Conservation (phyloP, 257 asterid genomes). For the Solanum pinnatisectum region DNA sequence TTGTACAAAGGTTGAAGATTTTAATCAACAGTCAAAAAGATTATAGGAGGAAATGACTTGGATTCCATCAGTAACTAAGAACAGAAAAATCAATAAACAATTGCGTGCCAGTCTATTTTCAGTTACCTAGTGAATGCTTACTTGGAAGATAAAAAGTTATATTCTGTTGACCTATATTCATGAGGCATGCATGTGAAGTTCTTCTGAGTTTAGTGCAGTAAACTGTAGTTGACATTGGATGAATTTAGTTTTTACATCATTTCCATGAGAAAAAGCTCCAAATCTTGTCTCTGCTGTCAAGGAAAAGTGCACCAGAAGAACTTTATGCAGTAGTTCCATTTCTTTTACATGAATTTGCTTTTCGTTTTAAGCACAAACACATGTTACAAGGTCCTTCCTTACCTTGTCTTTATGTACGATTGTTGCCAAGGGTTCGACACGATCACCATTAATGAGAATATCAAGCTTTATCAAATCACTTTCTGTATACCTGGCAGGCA, state of each 20-base stretch:
- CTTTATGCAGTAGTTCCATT: not conserved
- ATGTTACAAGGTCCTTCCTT: not conserved
- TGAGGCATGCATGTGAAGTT: not conserved
- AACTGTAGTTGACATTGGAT: not conserved
- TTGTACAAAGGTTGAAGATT: not conserved
- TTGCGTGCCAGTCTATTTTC: not conserved
- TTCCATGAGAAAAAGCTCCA: not conserved
- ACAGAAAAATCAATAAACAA: not conserved
- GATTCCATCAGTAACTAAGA: not conserved
- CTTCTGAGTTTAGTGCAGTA: not conserved
- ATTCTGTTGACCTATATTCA: not conserved
- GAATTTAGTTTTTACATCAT: not conserved
- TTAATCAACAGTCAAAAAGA: not conserved
- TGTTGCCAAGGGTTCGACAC: conserved; percentile 95
- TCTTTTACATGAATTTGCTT: not conserved
- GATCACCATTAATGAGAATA: conserved; percentile 83
- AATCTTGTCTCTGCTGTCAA: not conserved
- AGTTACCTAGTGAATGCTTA: not conserved
- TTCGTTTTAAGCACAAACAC: not conserved
- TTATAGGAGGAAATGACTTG: not conserved
- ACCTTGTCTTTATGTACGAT: conserved; percentile 98
- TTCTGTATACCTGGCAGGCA: conserved; percentile 59
- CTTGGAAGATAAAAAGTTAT: not conserved
- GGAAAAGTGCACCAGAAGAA: not conserved
- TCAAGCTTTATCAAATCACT: conserved; percentile 93